Evolutionary conservation across 768 basidiomycete species (phyloP).

Genomic region (Trametes gibbosa): DNA sequence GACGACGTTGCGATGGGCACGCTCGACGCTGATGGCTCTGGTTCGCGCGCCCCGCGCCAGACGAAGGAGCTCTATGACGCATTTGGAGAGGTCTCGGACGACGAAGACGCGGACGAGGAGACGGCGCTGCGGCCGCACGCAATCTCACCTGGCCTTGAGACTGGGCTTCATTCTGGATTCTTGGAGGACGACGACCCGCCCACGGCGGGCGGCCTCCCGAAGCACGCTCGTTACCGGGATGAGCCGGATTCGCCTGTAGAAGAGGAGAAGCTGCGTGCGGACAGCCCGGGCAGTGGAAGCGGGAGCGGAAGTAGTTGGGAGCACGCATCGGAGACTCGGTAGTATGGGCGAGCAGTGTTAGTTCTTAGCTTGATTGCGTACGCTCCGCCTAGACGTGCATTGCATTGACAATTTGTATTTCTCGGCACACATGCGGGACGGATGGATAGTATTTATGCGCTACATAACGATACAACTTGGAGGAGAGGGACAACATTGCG

Average conservation of each 20-base stretch:
- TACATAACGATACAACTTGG: constrained; percentile 26
- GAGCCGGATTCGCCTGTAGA: constrained; percentile 40
- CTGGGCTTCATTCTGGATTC: constrained; percentile 77
- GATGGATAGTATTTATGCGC: constrained; percentile 24
- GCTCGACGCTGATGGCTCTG: constrained; percentile 40
- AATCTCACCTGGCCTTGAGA: constrained; percentile 34
- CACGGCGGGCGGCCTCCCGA: constrained; percentile 25
- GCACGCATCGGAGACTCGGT: constrained; percentile 50
- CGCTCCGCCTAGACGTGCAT: not conserved
- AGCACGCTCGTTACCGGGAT: constrained; percentile 46
- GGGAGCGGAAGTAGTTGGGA: constrained; percentile 73
- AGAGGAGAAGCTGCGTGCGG: constrained; percentile 20
- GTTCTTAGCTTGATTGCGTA: constrained; percentile 2
- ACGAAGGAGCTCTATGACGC: constrained; percentile 96
- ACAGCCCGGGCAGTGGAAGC: constrained; percentile 49
- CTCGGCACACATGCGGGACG: not conserved
- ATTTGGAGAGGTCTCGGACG: constrained; percentile 87
- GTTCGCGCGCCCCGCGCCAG: constrained; percentile 38
- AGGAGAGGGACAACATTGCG: constrained; percentile 14
- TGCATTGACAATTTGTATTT: constrained; percentile 18
- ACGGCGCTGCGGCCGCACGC: constrained; percentile 49
- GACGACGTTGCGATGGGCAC: constrained; percentile 80
- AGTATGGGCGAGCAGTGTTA: not conserved
- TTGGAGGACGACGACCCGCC: constrained; percentile 73
- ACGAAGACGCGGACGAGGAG: constrained; percentile 74